phyloP scores from a whole-genome alignment of 2,329 filamentous ascomycete genomes.

The Orbilia quercus region DNA sequence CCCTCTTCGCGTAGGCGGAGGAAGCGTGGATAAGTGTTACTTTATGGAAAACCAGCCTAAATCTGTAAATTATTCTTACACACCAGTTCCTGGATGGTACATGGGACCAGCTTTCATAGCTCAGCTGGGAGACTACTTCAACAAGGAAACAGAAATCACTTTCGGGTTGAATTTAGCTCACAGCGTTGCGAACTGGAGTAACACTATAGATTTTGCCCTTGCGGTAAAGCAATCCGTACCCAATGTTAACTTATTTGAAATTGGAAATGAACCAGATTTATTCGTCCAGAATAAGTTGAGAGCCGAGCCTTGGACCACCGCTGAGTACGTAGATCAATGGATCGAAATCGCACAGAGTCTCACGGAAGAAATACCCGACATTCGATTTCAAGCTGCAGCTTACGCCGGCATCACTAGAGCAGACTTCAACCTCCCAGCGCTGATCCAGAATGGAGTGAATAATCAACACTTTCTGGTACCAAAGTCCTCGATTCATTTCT shows the following conservation, averaged over 20 bases:
- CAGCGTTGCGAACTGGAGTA: conserved; percentile 16
- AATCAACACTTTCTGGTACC: conserved; percentile 17
- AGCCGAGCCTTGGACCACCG: conserved; percentile 2
- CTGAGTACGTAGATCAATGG: conserved; percentile 6
- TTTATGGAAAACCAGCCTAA: neutral
- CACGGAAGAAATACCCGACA: conserved; percentile 5
- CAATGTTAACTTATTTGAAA: conserved; percentile 17
- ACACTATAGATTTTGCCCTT: conserved; percentile 19
- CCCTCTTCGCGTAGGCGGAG: neutral
- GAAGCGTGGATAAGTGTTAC: conserved; percentile 11
- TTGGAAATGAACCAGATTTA: conserved; percentile 28
- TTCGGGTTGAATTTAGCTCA: conserved; percentile 29
- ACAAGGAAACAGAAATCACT: conserved; percentile 13
- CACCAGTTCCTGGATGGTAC: neutral
- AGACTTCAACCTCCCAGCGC: conserved; percentile 15
- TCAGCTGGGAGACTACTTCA: conserved; percentile 3
- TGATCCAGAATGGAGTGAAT: conserved; percentile 10
- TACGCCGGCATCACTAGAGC: conserved; percentile 4
- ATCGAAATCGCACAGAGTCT: conserved; percentile 1
- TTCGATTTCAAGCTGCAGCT: conserved; percentile 11
- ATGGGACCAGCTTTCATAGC: conserved; percentile 9
- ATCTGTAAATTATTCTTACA: neutral
- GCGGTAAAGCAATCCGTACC: conserved; percentile 15
- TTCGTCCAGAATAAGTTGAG: conserved; percentile 23
- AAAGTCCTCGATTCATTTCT: conserved; percentile 21